Conservation (phyloP, 2,329 filamentous ascomycete species). For the Acephala macrosclerotiorum region DNA sequence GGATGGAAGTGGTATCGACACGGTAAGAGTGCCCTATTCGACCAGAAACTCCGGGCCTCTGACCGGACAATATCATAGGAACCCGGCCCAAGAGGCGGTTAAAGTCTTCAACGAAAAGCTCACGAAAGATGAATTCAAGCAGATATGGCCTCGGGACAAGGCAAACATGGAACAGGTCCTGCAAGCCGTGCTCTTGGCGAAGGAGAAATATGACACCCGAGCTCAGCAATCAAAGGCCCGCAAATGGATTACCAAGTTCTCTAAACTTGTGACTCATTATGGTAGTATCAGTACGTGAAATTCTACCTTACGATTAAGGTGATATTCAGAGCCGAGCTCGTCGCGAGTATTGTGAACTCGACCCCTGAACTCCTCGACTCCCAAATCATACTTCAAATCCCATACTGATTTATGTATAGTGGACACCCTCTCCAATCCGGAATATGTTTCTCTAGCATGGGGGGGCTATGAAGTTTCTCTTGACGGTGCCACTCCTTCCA, state of each 20-base stretch:
- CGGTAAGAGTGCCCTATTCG: neutral
- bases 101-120: conserved; percentile 10
- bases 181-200: neutral
- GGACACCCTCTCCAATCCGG: conserved; percentile 19
- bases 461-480: conserved; percentile 30
- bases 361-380: too few species aligned
- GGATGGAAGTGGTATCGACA: neutral
- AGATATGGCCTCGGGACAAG: conserved; percentile 6
- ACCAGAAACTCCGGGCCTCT: neutral
- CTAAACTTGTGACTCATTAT: conserved; percentile 15
- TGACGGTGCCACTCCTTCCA: conserved; percentile 27
- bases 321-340: too few species aligned
- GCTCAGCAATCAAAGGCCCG: conserved; percentile 1
- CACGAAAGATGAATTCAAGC: conserved; percentile 11
- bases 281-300: neutral
- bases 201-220: conserved; percentile 1
- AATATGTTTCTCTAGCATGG: conserved; percentile 23
- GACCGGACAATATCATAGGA: neutral
- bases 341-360: too few species aligned
- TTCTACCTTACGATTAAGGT: too few species aligned
- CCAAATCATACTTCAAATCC: too few species aligned
- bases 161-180: neutral
- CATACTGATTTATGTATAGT: too few species aligned
- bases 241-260: conserved; percentile 12
- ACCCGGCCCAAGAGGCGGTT: conserved; percentile 9